Evolutionary conservation across 306 rosid genomes (phyloP).

Genomic region (Glycine soja): DNA sequence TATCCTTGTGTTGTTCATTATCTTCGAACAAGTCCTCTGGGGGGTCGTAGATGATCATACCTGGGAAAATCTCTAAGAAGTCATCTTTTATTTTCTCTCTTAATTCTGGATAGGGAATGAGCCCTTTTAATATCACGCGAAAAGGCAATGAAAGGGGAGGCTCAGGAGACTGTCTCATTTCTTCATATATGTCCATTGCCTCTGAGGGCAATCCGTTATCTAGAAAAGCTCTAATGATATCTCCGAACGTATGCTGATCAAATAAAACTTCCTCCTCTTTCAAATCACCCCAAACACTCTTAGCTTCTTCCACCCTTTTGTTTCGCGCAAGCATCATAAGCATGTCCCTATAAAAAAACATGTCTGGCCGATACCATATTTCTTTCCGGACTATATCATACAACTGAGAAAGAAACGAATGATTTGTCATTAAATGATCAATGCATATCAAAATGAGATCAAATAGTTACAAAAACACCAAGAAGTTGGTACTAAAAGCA

Average conservation of each 20-base stretch:
- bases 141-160: slow-evolving; percentile 85
- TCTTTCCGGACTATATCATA: slow-evolving; percentile 87
- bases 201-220: slow-evolving; percentile 73
- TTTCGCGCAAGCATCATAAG: slow-evolving; percentile 91
- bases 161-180: slow-evolving; percentile 87
- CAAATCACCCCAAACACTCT: slow-evolving; percentile 84
- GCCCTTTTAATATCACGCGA: slow-evolving; percentile 89
- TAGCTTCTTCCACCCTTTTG: slow-evolving; percentile 71
- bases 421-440: slow-evolving; percentile 36
- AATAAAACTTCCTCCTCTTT: slow-evolving; percentile 73
- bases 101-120: slow-evolving; percentile 83
- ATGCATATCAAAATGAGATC: slow-evolving; percentile 14
- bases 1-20: slow-evolving; percentile 48
- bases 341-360: slow-evolving; percentile 94
- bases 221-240: slow-evolving; percentile 70
- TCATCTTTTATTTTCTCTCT: slow-evolving; percentile 84
- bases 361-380: slow-evolving; percentile 96
- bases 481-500: not conserved
- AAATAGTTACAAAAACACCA: not conserved
- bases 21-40: slow-evolving; percentile 94
- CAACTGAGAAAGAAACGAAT: slow-evolving; percentile 56
- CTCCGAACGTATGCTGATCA: slow-evolving; percentile 98
- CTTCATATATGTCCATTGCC: slow-evolving; percentile 81
- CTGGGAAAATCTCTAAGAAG: slow-evolving; percentile 83
- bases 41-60: slow-evolving; percentile 88